These are phyloP conservation scores for Fonsecaea pedrosoi DNA, from an alignment of 2,329 filamentous ascomycete genomes.

Conservation along the genomic window DNA sequence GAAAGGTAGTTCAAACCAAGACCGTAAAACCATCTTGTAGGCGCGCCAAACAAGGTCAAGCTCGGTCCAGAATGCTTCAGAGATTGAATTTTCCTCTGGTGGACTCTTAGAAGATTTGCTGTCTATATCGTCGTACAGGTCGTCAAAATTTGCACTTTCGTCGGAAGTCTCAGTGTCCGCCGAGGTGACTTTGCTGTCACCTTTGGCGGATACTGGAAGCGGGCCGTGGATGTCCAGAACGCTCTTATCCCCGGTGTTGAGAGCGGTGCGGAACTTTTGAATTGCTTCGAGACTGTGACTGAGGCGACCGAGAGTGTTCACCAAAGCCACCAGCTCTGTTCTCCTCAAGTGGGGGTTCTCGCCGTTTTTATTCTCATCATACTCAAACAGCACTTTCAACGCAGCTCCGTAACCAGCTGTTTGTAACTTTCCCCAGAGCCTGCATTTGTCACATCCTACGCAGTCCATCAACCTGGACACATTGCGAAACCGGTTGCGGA, in stretches of 20 bases:
- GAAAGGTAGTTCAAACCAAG: conserved; percentile 73
- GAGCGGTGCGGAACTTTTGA: conserved; percentile 68
- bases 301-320: conserved; percentile 91
- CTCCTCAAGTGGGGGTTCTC: conserved; percentile 76
- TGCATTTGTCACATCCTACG: conserved; percentile 97
- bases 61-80: conserved; percentile 70
- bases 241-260: conserved; percentile 44
- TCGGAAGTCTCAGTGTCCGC: conserved; percentile 1
- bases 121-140: conserved; percentile 42
- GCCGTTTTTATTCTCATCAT: conserved; percentile 70
- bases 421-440: conserved; percentile 96
- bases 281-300: conserved; percentile 80
- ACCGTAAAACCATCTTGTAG: conserved; percentile 69
- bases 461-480: conserved; percentile 98
- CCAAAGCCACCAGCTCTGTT: conserved; percentile 90
- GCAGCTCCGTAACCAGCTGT: conserved; percentile 94
- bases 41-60: conserved; percentile 67
- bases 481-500: conserved; percentile 95
- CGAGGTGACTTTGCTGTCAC: not conserved
- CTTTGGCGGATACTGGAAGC: conserved; percentile 10
- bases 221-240: conserved; percentile 29
- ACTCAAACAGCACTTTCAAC: conserved; percentile 94
- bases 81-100: conserved; percentile 46
- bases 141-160: conserved; percentile 43
- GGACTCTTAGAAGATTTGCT: not conserved